Evolutionary conservation across 1,139 yeast species (phyloP).

Genomic region (Eremothecium coryli): DNA sequence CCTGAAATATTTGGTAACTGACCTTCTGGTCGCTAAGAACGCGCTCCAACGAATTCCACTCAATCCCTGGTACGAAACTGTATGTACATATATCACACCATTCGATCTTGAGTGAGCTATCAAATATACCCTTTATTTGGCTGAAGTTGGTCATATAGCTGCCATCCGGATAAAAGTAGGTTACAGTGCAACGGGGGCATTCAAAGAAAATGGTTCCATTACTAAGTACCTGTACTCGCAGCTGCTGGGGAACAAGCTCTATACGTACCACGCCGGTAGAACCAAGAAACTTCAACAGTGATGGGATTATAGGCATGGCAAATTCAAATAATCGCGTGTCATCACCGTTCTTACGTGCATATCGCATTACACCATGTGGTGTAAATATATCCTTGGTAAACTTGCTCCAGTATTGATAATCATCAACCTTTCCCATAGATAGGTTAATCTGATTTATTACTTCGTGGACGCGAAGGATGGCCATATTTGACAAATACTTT

Average conservation of each 20-base stretch:
- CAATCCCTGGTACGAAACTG: constrained; percentile 39
- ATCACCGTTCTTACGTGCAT: constrained; percentile 37
- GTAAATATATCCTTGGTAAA: constrained; percentile 41
- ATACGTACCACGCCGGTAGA: constrained; percentile 48
- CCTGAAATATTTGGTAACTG: constrained; percentile 14
- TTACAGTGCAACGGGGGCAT: constrained; percentile 46
- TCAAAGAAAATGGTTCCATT: constrained; percentile 58
- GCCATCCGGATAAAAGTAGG: constrained; percentile 58
- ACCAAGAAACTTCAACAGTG: constrained; percentile 48
- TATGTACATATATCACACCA: constrained; percentile 56
- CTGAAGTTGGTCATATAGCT: constrained; percentile 56
- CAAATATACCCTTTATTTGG: constrained; percentile 50
- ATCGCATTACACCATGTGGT: constrained; percentile 39
- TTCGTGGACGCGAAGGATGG: constrained; percentile 21
- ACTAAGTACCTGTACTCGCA: constrained; percentile 57
- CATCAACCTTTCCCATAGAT: constrained; percentile 28
- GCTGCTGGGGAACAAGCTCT: constrained; percentile 51
- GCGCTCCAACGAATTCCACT: constrained; percentile 34
- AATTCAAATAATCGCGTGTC: constrained; percentile 55
- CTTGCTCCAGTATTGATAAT: constrained; percentile 40
- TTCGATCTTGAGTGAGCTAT: constrained; percentile 54
- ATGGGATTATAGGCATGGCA: constrained; percentile 55
- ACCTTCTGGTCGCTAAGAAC: constrained; percentile 23
- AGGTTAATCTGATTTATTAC: constrained; percentile 20
- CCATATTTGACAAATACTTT: constrained; percentile 24